These are phyloP conservation scores for Magnusiomyces paraingens DNA, from an alignment of 1,139 yeast genomes.

Conservation along the genomic window DNA sequence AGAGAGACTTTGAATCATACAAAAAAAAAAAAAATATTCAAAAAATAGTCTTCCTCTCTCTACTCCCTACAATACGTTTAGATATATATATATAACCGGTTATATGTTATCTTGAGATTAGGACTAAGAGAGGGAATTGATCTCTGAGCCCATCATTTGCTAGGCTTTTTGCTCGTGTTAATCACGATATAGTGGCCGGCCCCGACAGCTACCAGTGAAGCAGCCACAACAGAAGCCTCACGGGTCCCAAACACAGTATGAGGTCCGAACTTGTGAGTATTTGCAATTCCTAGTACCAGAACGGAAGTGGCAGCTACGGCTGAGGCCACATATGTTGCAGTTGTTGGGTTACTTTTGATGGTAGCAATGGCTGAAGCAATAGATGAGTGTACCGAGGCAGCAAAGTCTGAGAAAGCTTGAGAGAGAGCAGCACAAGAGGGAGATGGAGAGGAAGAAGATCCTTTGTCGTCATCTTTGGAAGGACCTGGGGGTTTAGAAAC, in stretches of 20 bases:
- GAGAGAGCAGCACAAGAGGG: too few relatives aligned
- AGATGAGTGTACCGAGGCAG: neutral
- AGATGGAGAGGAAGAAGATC: too few relatives aligned
- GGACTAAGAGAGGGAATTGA: neutral
- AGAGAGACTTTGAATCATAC: too few relatives aligned
- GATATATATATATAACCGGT: neutral
- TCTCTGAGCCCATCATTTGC: too few relatives aligned
- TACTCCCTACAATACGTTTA: neutral
- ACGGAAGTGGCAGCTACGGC: slow-evolving; percentile 1
- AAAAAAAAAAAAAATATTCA: neutral
- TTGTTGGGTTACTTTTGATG: slow-evolving; percentile 5
- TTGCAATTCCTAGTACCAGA: slow-evolving; percentile 2
- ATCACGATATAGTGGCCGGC: slow-evolving; percentile 5
- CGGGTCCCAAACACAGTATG: neutral
- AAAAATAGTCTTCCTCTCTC: neutral
- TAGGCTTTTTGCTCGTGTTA: slow-evolving; percentile 1
- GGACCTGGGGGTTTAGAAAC: too few relatives aligned
- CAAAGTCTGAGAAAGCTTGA: neutral
- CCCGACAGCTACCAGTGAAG: slow-evolving; percentile 6
- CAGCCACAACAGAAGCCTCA: slow-evolving; percentile 5
- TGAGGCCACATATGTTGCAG: neutral
- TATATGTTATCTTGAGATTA: neutral
- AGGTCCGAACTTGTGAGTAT: neutral
- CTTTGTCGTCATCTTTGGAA: too few relatives aligned
- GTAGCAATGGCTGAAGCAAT: neutral